Evolutionary conservation across 2,329 filamentous ascomycete species (phyloP).

Genomic region (Malbranchea zuffiana): DNA sequence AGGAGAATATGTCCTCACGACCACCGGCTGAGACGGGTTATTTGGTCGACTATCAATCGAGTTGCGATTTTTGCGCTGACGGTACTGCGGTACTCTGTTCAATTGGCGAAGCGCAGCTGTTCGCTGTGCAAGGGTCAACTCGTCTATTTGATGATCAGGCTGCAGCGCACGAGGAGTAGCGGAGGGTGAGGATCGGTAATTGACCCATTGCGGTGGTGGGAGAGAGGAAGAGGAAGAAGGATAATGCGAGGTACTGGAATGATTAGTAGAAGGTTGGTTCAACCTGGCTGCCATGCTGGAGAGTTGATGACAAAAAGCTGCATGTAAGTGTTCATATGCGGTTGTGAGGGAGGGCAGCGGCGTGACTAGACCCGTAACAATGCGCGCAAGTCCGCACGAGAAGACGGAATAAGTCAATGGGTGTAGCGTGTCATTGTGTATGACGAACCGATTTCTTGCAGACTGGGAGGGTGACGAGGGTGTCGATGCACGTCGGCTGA

Average conservation of each 20-base stretch:
- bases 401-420: constrained; percentile 9
- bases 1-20: constrained; percentile 35
- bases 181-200: constrained; percentile 20
- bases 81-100: constrained; percentile 20
- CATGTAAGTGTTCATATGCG: no score
- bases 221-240: constrained; percentile 23
- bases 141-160: constrained; percentile 22
- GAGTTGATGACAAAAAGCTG: no score
- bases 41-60: constrained; percentile 19
- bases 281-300: constrained; percentile 27
- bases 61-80: constrained; percentile 19
- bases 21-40: constrained; percentile 32
- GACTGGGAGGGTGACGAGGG: constrained; percentile 10
- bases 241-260: constrained; percentile 21
- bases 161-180: constrained; percentile 19
- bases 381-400: constrained; percentile 3
- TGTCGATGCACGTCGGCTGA: constrained; percentile 7
- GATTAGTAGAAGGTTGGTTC: constrained; percentile 19
- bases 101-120: constrained; percentile 26
- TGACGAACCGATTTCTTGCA: constrained; percentile 10
- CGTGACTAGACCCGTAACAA: neutral
- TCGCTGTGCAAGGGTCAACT: constrained; percentile 24
- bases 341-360: no score
- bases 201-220: constrained; percentile 25
- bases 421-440: constrained; percentile 14